phyloP scores from a whole-genome alignment of 1,284 basidiomycete species.

The Lentinula novae-zelandiae region DNA sequence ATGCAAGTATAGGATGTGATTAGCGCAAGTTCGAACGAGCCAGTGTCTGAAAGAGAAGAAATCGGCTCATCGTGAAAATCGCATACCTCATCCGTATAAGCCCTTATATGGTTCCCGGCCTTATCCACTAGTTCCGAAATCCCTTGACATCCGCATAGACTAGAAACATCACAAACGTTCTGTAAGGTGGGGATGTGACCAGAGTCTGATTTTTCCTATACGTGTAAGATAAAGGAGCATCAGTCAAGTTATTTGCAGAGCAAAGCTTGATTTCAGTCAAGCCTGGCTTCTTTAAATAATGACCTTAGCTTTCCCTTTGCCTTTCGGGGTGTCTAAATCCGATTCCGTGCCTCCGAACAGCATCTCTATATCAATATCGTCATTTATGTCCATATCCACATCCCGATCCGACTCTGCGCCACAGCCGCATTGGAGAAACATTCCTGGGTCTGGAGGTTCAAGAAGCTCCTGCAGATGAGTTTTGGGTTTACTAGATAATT shows the following conservation, averaged over 20 bases:
- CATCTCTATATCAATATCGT: neutral
- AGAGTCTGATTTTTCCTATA: neutral
- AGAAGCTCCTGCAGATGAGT: neutral
- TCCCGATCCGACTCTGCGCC: neutral
- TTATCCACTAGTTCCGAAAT: constrained; percentile 7
- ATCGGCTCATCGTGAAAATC: neutral
- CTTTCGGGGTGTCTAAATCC: neutral
- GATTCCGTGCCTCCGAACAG: neutral
- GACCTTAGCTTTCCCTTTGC: neutral
- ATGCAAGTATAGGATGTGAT: neutral
- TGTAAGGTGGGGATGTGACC: neutral
- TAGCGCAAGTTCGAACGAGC: neutral
- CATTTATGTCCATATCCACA: neutral
- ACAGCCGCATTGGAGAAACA: constrained; percentile 8
- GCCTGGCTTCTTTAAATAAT: neutral
- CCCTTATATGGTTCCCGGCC: neutral
- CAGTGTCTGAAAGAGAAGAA: too few species aligned
- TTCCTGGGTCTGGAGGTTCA: neutral
- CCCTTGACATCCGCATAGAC: constrained; percentile 3
- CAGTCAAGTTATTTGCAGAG: neutral
- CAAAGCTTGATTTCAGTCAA: neutral
- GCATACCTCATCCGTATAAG: constrained; percentile 8
- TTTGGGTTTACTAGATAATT: neutral
- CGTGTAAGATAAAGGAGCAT: neutral
- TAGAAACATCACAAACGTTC: neutral